A percentile compares a stretch with the other conserved stretches of the same genome.
Evolutionary conservation across 2,329 filamentous ascomycete genomes (phyloP).

Genomic region (Ophiostoma fasciatum): DNA sequence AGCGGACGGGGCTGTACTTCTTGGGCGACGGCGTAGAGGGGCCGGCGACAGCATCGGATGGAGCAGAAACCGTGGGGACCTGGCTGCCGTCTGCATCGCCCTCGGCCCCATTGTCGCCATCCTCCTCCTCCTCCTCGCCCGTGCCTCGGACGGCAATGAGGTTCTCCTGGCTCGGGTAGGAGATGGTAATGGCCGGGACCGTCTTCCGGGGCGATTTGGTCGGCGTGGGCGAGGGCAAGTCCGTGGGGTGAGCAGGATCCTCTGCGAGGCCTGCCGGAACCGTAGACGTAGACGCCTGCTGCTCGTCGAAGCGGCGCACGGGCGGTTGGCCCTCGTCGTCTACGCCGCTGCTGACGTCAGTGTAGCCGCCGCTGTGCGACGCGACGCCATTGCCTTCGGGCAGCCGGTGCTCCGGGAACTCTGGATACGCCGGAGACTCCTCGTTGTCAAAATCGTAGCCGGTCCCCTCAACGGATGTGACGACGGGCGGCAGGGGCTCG

Average conservation of each 20-base stretch:
- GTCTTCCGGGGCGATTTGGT: constrained; percentile 1
- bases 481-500: constrained; percentile 55
- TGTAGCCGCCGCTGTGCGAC: too few species aligned
- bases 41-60: too few species aligned
- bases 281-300: constrained; percentile 6
- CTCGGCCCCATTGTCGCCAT: too few species aligned
- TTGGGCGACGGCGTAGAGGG: neutral
- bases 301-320: constrained; percentile 12
- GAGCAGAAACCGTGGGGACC: neutral
- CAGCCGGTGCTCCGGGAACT: too few species aligned
- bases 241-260: neutral
- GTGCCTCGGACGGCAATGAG: constrained; percentile 8
- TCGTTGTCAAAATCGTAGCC: constrained; percentile 48
- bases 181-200: constrained; percentile 30
- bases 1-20: neutral
- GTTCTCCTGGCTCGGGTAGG: constrained; percentile 22
- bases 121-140: neutral
- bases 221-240: too few species aligned
- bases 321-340: neutral
- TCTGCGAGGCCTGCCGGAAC: constrained; percentile 3
- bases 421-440: too few species aligned
- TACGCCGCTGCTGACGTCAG: neutral
- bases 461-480: constrained; percentile 52
- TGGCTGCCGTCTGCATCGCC: too few species aligned
- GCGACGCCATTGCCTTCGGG: constrained; percentile 10